Conservation (phyloP, 2,329 filamentous ascomycete genomes). For the Bipolaris sorokiniana region DNA sequence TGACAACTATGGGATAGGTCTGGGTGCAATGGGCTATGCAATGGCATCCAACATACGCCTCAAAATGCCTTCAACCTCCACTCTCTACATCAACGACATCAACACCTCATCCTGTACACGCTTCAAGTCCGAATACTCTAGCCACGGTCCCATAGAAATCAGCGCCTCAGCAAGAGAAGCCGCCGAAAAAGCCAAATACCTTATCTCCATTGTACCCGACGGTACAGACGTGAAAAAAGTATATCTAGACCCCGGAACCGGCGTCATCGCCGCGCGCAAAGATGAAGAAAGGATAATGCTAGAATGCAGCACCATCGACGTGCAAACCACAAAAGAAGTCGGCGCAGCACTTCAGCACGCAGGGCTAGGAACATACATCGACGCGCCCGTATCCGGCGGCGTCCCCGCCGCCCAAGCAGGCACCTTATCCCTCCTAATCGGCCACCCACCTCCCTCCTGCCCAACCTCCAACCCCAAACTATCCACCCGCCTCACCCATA, state of each 20-base stretch:
- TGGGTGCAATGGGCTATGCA: conserved; percentile 45
- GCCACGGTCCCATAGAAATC: conserved; percentile 31
- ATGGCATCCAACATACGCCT: conserved; percentile 42
- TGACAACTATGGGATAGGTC: conserved; percentile 20
- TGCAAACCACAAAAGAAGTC: conserved; percentile 34
- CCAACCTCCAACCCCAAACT: not conserved
- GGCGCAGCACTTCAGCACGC: conserved; percentile 23
- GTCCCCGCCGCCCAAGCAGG: conserved; percentile 40
- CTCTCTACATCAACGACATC: conserved; percentile 41
- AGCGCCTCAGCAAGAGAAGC: conserved; percentile 34
- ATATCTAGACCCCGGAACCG: conserved; percentile 34
- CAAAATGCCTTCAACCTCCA: conserved; percentile 29
- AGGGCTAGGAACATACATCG: conserved; percentile 33
- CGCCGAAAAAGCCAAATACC: conserved; percentile 32
- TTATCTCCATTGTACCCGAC: conserved; percentile 41
- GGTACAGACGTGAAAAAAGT: conserved; percentile 38
- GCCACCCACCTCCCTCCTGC: conserved; percentile 19
- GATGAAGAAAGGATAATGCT: conserved; percentile 32
- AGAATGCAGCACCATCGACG: conserved; percentile 45
- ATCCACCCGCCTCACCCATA: conserved; percentile 19
- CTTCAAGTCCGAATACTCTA: conserved; percentile 30
- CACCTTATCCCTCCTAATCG: conserved; percentile 37
- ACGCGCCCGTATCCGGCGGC: conserved; percentile 44
- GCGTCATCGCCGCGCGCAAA: conserved; percentile 30
- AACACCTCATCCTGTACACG: conserved; percentile 29